phyloP scores from a whole-genome alignment of 1,284 basidiomycete species.

The Sphaerobolus stellatus region DNA sequence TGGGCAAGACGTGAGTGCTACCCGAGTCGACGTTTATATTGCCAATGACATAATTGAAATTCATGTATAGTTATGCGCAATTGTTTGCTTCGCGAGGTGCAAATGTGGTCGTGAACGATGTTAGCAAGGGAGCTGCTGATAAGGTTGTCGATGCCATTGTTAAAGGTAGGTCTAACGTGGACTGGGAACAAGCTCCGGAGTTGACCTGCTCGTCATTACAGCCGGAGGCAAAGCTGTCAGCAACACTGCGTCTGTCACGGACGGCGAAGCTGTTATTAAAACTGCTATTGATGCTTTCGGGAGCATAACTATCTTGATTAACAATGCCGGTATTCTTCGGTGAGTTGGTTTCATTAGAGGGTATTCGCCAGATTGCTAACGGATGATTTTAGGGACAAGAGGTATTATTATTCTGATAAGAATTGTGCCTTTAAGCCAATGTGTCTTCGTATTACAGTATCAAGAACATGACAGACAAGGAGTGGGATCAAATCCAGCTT shows the following conservation, averaged over 20 bases:
- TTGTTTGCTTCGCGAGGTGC: slow-evolving; percentile 91
- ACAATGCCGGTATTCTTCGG: slow-evolving; percentile 97
- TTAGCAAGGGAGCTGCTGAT: slow-evolving; percentile 86
- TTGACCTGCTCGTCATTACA: slow-evolving; percentile 29
- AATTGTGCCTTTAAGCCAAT: not conserved
- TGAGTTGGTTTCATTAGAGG: slow-evolving; percentile 31
- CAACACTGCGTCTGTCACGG: slow-evolving; percentile 87
- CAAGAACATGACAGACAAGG: slow-evolving; percentile 89
- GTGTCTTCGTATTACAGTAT: slow-evolving; percentile 48
- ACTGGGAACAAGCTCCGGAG: not conserved
- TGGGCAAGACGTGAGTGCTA: slow-evolving; percentile 79
- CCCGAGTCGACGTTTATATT: not conserved
- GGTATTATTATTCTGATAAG: slow-evolving; percentile 26
- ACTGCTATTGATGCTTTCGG: slow-evolving; percentile 89
- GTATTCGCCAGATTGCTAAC: slow-evolving; percentile 4
- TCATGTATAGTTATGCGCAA: slow-evolving; percentile 72
- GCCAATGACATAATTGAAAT: not conserved
- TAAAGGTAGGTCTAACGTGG: slow-evolving; percentile 53
- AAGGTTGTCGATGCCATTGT: slow-evolving; percentile 91
- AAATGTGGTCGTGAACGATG: slow-evolving; percentile 95
- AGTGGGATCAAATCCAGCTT: slow-evolving; percentile 83
- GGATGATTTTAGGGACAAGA: slow-evolving; percentile 40
- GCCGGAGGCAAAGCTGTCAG: slow-evolving; percentile 85
- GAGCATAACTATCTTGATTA: slow-evolving; percentile 79
- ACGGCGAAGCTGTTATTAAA: slow-evolving; percentile 86